Evolutionary conservation across 805 yeast genomes (phyloP).

Genomic region (Candida hungchunana): DNA sequence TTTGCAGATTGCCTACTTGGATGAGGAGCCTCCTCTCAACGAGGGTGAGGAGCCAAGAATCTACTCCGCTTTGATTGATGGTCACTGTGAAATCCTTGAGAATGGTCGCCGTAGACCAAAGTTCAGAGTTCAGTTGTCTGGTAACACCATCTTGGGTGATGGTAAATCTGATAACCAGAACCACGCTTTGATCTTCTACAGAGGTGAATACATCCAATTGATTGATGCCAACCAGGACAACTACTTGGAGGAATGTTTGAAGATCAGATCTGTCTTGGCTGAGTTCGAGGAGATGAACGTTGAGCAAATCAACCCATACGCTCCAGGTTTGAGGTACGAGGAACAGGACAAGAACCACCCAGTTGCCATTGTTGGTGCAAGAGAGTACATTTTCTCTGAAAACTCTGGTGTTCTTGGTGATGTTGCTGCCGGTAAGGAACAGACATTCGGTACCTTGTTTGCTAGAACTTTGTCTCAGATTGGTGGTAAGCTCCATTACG

Average conservation of each 20-base stretch:
- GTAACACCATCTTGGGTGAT: constrained; percentile 83
- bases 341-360: constrained; percentile 52
- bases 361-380: constrained; percentile 82
- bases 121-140: constrained; percentile 73
- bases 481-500: constrained; percentile 84
- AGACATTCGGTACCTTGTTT: constrained; percentile 80
- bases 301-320: constrained; percentile 78
- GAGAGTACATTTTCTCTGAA: constrained; percentile 85
- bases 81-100: constrained; percentile 68
- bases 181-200: constrained; percentile 70
- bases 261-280: constrained; percentile 68
- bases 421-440: constrained; percentile 89
- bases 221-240: constrained; percentile 87
- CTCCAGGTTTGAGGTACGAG: constrained; percentile 58
- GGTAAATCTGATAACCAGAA: constrained; percentile 88
- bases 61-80: constrained; percentile 76
- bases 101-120: constrained; percentile 74
- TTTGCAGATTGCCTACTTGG: constrained; percentile 86
- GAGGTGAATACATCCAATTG: constrained; percentile 83
- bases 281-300: constrained; percentile 76
- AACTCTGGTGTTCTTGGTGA: constrained; percentile 84
- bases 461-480: constrained; percentile 80
- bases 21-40: constrained; percentile 79
- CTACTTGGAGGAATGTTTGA: constrained; percentile 79
- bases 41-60: constrained; percentile 70